These are phyloP conservation scores for Pouteria campechiana DNA, from an alignment of 179 eudicot species.

Conservation along the genomic window DNA sequence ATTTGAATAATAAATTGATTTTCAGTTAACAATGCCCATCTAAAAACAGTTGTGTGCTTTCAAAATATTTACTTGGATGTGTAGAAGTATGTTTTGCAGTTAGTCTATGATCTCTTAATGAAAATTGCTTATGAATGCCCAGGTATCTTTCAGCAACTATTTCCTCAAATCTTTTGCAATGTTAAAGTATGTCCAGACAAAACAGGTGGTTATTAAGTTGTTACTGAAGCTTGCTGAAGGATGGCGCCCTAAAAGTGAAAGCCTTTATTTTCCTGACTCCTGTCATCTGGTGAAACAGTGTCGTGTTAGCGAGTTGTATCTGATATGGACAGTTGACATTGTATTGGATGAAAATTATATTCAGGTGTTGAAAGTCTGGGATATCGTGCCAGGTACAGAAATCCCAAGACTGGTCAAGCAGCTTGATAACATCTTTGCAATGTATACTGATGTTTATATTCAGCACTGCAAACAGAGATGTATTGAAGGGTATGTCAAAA, in stretches of 20 bases:
- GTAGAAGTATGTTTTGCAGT: no score
- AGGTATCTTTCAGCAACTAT: slow-evolving; percentile 31
- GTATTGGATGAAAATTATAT: slow-evolving; percentile 10
- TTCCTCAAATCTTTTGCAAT: slow-evolving; percentile 29
- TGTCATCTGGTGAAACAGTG: slow-evolving; percentile 17
- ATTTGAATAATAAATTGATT: no score
- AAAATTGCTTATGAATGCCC: no score
- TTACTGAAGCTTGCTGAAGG: slow-evolving; percentile 35
- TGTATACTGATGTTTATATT: slow-evolving; percentile 25
- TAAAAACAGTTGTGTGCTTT: no score
- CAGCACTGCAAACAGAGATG: slow-evolving; percentile 19
- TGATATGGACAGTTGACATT: slow-evolving; percentile 31
- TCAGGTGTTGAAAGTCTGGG: slow-evolving; percentile 47
- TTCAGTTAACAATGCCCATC: no score
- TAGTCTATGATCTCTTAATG: no score
- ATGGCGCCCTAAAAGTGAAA: slow-evolving; percentile 36
- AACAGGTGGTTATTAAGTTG: slow-evolving; percentile 27
- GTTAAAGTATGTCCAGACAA: slow-evolving; percentile 16
- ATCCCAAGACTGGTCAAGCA: slow-evolving; percentile 19
- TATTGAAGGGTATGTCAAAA: slow-evolving; percentile 24
- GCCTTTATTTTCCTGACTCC: slow-evolving; percentile 15
- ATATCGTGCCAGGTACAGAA: slow-evolving; percentile 24
- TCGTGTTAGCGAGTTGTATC: slow-evolving; percentile 17
- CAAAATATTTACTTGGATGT: no score
- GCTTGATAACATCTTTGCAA: slow-evolving; percentile 24